Percentiles rank a stretch among this genome's conserved stretches.
phyloP scores from a whole-genome alignment of 2,329 filamentous ascomycete genomes.

The Stemphylium vesicarium region DNA sequence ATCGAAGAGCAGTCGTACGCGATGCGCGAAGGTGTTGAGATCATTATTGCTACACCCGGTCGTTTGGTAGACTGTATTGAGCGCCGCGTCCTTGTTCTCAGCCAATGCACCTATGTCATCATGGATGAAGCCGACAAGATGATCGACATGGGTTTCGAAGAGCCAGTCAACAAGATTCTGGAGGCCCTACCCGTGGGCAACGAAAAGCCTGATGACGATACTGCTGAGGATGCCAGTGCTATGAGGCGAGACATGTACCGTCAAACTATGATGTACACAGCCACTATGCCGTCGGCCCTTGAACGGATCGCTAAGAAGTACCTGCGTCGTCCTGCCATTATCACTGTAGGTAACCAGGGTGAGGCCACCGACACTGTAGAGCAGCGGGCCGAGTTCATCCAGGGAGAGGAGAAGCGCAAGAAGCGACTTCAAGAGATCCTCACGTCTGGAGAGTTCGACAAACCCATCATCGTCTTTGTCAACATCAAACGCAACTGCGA shows the following conservation, averaged over 20 bases:
- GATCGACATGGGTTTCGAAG: slow-evolving; percentile 98
- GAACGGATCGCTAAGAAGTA: slow-evolving; percentile 98
- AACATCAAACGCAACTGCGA: slow-evolving; percentile 99
- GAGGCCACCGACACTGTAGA: slow-evolving; percentile 98
- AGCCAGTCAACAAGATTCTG: slow-evolving; percentile 96
- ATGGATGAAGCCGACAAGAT: slow-evolving; percentile 99
- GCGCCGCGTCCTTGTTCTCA: slow-evolving; percentile 84
- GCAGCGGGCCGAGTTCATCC: slow-evolving; percentile 90
- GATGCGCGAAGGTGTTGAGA: slow-evolving; percentile 90
- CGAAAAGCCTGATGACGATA: slow-evolving; percentile 93
- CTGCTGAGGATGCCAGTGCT: slow-evolving; percentile 82
- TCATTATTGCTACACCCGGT: slow-evolving; percentile 97
- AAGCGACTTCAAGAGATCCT: slow-evolving; percentile 94
- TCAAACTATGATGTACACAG: slow-evolving; percentile 99
- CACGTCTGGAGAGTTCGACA: slow-evolving; percentile 75
- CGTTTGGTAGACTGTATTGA: slow-evolving; percentile 98
- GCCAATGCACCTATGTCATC: slow-evolving; percentile 98
- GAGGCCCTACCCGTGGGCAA: slow-evolving; percentile 91
- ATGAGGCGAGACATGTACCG: slow-evolving; percentile 89
- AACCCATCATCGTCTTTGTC: slow-evolving; percentile 98
- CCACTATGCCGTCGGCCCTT: slow-evolving; percentile 91
- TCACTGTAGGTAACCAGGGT: slow-evolving; percentile 91
- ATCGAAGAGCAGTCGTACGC: slow-evolving; percentile 93
- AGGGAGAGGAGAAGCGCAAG: slow-evolving; percentile 94
- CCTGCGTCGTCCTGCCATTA: slow-evolving; percentile 87